These are phyloP conservation scores for Jimgerdemannia lactiflua DNA, from an alignment of 192 early-diverging fungal genomes.

Conservation along the genomic window DNA sequence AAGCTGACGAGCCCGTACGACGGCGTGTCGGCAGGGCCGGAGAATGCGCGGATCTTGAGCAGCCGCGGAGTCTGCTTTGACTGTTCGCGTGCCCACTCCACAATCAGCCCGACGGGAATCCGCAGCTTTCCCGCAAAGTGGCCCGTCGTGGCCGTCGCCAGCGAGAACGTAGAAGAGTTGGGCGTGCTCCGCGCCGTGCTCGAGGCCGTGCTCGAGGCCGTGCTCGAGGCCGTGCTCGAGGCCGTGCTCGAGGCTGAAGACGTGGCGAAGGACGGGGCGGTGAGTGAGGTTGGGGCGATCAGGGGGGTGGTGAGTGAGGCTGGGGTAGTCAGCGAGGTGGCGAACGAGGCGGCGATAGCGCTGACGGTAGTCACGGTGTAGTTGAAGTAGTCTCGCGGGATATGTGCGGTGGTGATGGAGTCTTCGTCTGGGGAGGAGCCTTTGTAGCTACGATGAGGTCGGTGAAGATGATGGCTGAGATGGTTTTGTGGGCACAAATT, in stretches of 20 bases:
- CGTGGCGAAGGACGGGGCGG: too few relatives aligned
- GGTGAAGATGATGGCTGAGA: too few relatives aligned
- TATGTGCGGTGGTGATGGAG: background rate
- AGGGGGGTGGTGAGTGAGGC: background rate
- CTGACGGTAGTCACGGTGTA: background rate
- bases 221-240: background rate
- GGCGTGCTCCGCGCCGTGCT: background rate
- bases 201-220: background rate
- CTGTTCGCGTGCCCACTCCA: slow-evolving; percentile 28
- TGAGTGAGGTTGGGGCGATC: background rate
- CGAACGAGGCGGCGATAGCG: background rate
- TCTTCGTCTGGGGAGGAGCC: background rate
- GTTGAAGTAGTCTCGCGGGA: background rate
- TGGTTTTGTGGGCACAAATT: background rate
- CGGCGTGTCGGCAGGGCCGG: slow-evolving; percentile 14
- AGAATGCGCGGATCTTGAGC: slow-evolving; percentile 13
- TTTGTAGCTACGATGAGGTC: background rate
- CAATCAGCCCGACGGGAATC: slow-evolving; percentile 21
- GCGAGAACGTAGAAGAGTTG: background rate
- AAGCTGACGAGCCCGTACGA: slow-evolving; percentile 47
- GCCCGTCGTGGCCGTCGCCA: slow-evolving; percentile 29
- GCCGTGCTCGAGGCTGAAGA: background rate
- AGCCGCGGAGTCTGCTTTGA: slow-evolving; percentile 9
- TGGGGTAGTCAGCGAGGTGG: background rate
- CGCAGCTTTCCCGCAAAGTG: slow-evolving; percentile 36